These are phyloP conservation scores for Apiospora hydei DNA, from an alignment of 2,329 filamentous ascomycete species.

Conservation along the genomic window DNA sequence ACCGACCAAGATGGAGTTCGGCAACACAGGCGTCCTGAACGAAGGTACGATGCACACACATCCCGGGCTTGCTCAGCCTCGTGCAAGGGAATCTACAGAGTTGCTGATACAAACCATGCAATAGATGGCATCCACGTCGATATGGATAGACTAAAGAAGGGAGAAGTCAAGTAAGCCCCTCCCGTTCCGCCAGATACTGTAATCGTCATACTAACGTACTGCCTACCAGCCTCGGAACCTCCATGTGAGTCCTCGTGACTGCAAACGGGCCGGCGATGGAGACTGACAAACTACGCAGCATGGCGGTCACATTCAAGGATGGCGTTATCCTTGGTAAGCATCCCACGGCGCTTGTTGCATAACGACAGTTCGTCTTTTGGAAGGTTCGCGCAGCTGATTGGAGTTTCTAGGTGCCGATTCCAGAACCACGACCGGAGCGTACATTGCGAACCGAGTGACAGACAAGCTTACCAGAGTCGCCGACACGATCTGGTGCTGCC, in stretches of 20 bases:
- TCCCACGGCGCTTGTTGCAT: not conserved
- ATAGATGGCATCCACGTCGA: constrained; percentile 98
- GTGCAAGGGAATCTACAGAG: constrained; percentile 20
- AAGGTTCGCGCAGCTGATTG: constrained; percentile 4
- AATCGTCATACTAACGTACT: constrained; percentile 37
- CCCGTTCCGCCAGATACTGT: not conserved
- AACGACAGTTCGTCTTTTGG: not conserved
- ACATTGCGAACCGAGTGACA: constrained; percentile 98
- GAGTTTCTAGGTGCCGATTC: constrained; percentile 80
- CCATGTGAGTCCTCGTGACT: constrained; percentile 70
- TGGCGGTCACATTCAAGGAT: constrained; percentile 99
- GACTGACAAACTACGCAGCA: constrained; percentile 60
- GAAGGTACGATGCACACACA: constrained; percentile 57
- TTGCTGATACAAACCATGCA: constrained; percentile 34
- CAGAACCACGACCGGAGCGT: constrained; percentile 94
- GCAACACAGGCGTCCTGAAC: constrained; percentile 66
- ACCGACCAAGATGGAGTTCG: constrained; percentile 64
- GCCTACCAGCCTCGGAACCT: constrained; percentile 82
- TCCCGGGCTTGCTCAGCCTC: constrained; percentile 24
- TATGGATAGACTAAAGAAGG: constrained; percentile 98
- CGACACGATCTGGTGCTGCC: constrained; percentile 99
- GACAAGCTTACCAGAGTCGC: constrained; percentile 99
- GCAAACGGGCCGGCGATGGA: constrained; percentile 7
- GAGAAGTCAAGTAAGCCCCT: constrained; percentile 90
- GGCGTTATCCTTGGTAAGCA: constrained; percentile 84